These are phyloP conservation scores for Aureobasidium sp. DNA, from an alignment of 2,329 filamentous ascomycete species.

Conservation along the genomic window DNA sequence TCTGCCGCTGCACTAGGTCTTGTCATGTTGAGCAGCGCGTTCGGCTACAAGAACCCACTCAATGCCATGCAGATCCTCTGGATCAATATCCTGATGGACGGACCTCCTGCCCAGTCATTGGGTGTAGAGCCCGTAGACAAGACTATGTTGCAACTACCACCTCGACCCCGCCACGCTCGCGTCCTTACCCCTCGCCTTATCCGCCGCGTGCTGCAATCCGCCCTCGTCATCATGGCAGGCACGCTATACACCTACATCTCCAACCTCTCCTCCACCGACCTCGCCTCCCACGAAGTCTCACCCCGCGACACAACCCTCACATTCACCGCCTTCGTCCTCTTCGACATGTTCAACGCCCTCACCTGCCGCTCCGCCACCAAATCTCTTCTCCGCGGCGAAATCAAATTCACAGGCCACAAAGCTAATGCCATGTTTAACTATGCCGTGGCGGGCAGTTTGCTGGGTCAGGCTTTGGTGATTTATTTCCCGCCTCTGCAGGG, in stretches of 20 bases:
- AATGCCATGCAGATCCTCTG: constrained; percentile 99
- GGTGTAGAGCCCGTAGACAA: constrained; percentile 93
- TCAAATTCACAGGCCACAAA: constrained; percentile 54
- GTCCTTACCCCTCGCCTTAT: constrained; percentile 83
- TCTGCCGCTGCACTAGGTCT: constrained; percentile 87
- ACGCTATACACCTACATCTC: constrained; percentile 85
- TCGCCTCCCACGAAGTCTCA: constrained; percentile 51
- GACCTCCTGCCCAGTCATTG: constrained; percentile 90
- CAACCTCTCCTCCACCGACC: constrained; percentile 76
- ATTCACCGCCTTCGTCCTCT: constrained; percentile 96
- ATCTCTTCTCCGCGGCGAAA: constrained; percentile 76
- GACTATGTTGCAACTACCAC: constrained; percentile 85
- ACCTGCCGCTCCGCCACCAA: constrained; percentile 88
- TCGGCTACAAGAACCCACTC: constrained; percentile 89
- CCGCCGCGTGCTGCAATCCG: constrained; percentile 76
- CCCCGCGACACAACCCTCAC: constrained; percentile 98
- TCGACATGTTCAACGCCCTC: constrained; percentile 99
- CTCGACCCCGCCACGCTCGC: constrained; percentile 75
- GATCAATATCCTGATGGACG: constrained; percentile 99
- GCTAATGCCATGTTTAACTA: constrained; percentile 95
- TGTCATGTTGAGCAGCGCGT: constrained; percentile 82
- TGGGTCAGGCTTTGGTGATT: constrained; percentile 83
- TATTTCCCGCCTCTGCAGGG: constrained; percentile 91
- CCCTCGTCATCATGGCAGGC: constrained; percentile 81
- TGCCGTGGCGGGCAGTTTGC: constrained; percentile 74